phyloP scores from a whole-genome alignment of 225 moss, liverwort and hornwort genomes.

The Pseudisothecium myosuroides region DNA sequence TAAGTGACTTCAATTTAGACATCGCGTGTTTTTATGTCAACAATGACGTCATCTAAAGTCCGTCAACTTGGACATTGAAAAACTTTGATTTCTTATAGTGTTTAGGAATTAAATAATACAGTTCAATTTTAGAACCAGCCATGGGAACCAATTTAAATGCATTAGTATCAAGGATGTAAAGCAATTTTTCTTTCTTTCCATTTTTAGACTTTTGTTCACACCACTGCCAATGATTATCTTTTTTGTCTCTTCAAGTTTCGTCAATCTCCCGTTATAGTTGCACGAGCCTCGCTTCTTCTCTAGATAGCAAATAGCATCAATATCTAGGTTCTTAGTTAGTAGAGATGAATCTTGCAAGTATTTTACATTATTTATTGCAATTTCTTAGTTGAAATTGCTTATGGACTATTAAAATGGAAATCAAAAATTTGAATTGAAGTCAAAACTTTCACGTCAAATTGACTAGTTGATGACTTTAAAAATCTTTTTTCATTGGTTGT shows the following conservation, averaged over 20 bases:
- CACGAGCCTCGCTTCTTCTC: background rate
- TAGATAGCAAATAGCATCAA: background rate
- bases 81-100: no score
- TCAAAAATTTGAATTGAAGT: background rate
- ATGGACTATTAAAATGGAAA: background rate
- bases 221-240: background rate
- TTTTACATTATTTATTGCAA: background rate
- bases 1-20: no score
- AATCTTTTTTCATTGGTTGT: background rate
- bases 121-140: no score
- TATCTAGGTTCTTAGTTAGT: background rate
- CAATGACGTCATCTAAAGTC: no score
- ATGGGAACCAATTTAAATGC: background rate
- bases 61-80: no score
- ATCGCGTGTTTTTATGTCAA: no score
- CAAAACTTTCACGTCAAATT: background rate
- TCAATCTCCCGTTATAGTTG: background rate
- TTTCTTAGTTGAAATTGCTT: background rate
- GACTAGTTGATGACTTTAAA: background rate
- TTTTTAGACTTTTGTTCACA: background rate
- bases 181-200: background rate
- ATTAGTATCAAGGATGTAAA: background rate
- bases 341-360: background rate
- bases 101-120: no score
- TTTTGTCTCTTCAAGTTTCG: conserved; percentile 2